Evolutionary conservation across 1,139 yeast genomes (phyloP), one percentile per base, ranked within the genome.

Genomic region (Wickerhamomyces sp.): DNA sequence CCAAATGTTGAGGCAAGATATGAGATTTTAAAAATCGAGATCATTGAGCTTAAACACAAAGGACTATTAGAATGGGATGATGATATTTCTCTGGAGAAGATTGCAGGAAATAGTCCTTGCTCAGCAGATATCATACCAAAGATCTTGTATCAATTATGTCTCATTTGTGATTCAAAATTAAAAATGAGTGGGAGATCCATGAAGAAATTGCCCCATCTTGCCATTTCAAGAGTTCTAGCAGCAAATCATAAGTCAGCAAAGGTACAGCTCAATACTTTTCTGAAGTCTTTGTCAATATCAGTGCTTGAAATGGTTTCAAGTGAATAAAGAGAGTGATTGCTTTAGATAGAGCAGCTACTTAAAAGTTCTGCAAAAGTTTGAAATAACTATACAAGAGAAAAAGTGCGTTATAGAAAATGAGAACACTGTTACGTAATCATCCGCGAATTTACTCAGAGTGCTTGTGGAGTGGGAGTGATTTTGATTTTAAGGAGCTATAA

Each of bases 1-100:
- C 73, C 73, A 10, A 44, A 42, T 34, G 15, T 35, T 3, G 15
- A 39, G 7, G 62, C 62, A 0, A 60, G 65, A 9, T 46, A 45
- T 10, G 42, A 52, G 27, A 66, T 67, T 14, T 37, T 67, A 15
- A 34, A 44, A 1, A 51, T 58, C 1, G 51, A 56, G 9, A 50
- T 64, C 6, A 46, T 52, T 18, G 56, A 52, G 14, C 45, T 65
- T 34, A 43, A 60, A 4, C 10, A 42, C 9, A 41, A 42, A 4
- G 51, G 53, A 0, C 43, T 59, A 5, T 40, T 64, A 14, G 26
- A 35, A 2, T 41, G 43, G 34, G 39, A 39, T 34, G 32, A 40
- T 3, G 14, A 27, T 11, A 29, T 36, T 14, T n/a, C 13, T 6
- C 10, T 29, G 6, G 31, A 29, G 11, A 29, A 29, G 3, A 29